Evolutionary conservation across 176 grass and related monocot genomes (phyloP).

Genomic region (Guadua angustifolia): DNA sequence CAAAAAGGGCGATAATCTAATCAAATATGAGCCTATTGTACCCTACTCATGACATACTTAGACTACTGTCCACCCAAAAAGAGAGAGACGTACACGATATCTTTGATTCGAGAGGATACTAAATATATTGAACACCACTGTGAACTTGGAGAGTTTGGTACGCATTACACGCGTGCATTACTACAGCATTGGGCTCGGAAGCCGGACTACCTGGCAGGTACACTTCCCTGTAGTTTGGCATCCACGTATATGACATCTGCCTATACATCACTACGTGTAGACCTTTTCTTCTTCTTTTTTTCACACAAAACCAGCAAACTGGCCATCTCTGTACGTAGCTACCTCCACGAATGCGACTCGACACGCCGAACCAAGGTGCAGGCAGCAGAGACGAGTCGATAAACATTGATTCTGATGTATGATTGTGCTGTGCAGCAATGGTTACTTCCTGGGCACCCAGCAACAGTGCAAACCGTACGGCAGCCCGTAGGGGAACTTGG

Average conservation of each 20-base stretch:
- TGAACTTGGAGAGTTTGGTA: conserved; percentile 31
- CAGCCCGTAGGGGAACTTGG: conserved; percentile 91
- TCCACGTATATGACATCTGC: conserved; percentile 7
- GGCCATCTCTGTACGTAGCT: not conserved
- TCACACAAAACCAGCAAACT: not conserved
- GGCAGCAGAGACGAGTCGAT: conserved; percentile 3
- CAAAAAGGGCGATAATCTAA: too few relatives aligned
- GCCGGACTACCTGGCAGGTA: not conserved
- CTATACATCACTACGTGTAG: conserved; percentile 36
- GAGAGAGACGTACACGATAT: too few relatives aligned
- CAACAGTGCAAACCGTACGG: conserved; percentile 97
- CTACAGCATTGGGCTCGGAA: not conserved
- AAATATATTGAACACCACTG: conserved; percentile 6
- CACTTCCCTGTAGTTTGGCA: not conserved
- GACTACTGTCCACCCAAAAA: not conserved
- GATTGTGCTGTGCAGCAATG: not conserved
- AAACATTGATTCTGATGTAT: not conserved
- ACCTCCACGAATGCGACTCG: not conserved
- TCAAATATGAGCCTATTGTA: too few relatives aligned
- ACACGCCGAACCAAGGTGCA: not conserved
- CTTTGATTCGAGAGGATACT: not conserved
- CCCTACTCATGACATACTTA: not conserved
- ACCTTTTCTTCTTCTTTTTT: not conserved
- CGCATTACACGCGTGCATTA: conserved; percentile 19
- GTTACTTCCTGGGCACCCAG: conserved; percentile 73